A percentile compares a stretch with the other conserved stretches of the same genome.
Evolutionary conservation across 1,139 yeast genomes (phyloP).

Genomic region (Geotrichum siamense): DNA sequence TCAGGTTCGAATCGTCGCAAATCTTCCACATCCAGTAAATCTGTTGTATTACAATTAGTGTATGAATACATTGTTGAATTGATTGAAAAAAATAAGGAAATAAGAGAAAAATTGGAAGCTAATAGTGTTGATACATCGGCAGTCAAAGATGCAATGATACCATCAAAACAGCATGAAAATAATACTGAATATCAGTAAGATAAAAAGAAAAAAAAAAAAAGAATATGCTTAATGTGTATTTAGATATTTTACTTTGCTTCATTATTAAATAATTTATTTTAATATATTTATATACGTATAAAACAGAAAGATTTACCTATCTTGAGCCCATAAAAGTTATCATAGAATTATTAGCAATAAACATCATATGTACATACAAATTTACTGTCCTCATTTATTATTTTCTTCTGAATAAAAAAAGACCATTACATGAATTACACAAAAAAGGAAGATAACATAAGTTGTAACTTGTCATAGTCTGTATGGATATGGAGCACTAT

Average conservation of each 20-base stretch:
- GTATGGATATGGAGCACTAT: too few species aligned
- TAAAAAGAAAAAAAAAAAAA: neutral
- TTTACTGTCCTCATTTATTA: too few species aligned
- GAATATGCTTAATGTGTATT: neutral
- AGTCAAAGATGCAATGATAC: slow-evolving; percentile 12
- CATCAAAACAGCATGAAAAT: neutral
- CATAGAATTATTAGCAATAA: too few species aligned
- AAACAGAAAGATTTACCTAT: neutral
- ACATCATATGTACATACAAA: too few species aligned
- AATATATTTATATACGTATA: neutral
- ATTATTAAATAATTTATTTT: too few species aligned
- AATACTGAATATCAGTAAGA: neutral
- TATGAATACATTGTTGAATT: slow-evolving; percentile 30
- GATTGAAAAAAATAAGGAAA: slow-evolving; percentile 21
- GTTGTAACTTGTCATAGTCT: neutral
- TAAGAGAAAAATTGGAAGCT: slow-evolving; percentile 6
- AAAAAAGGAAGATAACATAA: neutral
- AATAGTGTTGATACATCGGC: slow-evolving; percentile 5
- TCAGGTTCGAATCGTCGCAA: slow-evolving; percentile 10
- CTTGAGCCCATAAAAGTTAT: too few species aligned
- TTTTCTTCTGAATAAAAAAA: too few species aligned
- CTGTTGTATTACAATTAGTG: slow-evolving; percentile 35
- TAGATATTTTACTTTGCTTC: neutral
- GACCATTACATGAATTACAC: too few species aligned
- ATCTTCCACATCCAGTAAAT: slow-evolving; percentile 28